phyloP scores from a whole-genome alignment of 1,139 yeast genomes.

The Tardiomyces depauwii region DNA sequence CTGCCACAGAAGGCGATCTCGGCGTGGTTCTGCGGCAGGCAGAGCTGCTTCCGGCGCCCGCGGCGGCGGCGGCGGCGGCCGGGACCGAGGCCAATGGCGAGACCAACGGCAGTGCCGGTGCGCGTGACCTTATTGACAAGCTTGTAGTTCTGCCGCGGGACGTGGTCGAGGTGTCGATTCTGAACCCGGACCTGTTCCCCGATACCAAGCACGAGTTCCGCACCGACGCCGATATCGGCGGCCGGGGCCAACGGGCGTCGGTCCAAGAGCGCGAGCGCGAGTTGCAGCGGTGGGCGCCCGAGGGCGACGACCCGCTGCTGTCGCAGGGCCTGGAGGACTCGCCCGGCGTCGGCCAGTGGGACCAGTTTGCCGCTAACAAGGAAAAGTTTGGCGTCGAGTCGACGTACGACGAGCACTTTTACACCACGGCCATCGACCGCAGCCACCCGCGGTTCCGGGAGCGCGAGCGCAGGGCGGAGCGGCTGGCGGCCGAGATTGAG shows the following conservation, averaged over 20 bases:
- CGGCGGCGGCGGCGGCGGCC: background rate
- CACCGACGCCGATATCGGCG: conserved; percentile 78
- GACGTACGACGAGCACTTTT: conserved; percentile 77
- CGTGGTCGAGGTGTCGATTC: conserved; percentile 48
- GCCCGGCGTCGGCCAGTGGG: conserved; percentile 41
- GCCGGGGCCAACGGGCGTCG: conserved; percentile 20
- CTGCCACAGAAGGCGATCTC: conserved; percentile 31
- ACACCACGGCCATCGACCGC: conserved; percentile 76
- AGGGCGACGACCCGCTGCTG: conserved; percentile 29
- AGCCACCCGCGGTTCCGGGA: conserved; percentile 62
- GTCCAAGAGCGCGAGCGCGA: conserved; percentile 48
- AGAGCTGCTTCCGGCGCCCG: conserved; percentile 30
- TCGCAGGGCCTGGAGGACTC: conserved; percentile 5
- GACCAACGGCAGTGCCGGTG: conserved; percentile 22
- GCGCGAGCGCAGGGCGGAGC: conserved; percentile 60
- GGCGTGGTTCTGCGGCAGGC: conserved; percentile 37
- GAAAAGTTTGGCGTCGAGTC: conserved; percentile 82
- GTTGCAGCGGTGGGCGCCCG: conserved; percentile 81
- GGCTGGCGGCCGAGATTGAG: conserved; percentile 76
- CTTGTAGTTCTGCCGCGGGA: conserved; percentile 49
- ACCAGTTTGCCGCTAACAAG: conserved; percentile 86
- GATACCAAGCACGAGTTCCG: conserved; percentile 33
- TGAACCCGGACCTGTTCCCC: conserved; percentile 31
- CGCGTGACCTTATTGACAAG: conserved; percentile 32
- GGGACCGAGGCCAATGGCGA: background rate